A percentile compares a stretch with the other conserved stretches of the same genome.
phyloP scores from a whole-genome alignment of 108 stramenopile species.

The Pseudonitzschia pungens region DNA sequence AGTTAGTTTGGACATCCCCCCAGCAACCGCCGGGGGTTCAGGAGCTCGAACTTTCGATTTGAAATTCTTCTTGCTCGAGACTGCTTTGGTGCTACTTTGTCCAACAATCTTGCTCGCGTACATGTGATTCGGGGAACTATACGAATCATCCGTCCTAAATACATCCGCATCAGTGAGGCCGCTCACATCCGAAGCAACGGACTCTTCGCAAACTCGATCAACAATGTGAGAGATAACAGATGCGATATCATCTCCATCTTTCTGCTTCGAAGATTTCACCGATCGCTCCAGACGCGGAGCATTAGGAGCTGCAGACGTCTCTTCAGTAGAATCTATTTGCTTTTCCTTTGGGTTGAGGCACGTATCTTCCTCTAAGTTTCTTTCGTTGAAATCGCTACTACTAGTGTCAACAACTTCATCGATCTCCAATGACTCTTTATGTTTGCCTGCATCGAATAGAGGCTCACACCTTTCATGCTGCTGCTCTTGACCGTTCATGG shows the following conservation, averaged over 20 bases:
- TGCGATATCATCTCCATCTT: background rate
- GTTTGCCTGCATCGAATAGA: background rate
- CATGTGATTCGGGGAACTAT: background rate
- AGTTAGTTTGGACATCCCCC: background rate
- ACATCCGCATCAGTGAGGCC: constrained; percentile 7
- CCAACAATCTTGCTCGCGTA: background rate
- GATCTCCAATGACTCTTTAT: no score
- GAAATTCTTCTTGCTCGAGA: constrained; percentile 4
- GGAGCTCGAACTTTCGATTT: constrained; percentile 4
- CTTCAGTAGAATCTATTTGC: no score
- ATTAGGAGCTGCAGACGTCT: no score
- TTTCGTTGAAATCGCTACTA: no score
- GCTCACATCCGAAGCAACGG: constrained; percentile 13
- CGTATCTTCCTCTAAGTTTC: no score
- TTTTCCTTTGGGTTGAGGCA: no score
- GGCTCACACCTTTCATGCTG: background rate
- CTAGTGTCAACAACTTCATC: no score
- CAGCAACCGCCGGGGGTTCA: background rate
- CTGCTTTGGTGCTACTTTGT: background rate
- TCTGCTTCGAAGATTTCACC: background rate
- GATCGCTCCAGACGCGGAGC: no score
- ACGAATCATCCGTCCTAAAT: background rate
- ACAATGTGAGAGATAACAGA: background rate
- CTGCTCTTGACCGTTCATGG: background rate
- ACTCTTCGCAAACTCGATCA: constrained; percentile 5